phyloP scores from a whole-genome alignment of 1,284 basidiomycete genomes.

The Trametes versicolor region DNA sequence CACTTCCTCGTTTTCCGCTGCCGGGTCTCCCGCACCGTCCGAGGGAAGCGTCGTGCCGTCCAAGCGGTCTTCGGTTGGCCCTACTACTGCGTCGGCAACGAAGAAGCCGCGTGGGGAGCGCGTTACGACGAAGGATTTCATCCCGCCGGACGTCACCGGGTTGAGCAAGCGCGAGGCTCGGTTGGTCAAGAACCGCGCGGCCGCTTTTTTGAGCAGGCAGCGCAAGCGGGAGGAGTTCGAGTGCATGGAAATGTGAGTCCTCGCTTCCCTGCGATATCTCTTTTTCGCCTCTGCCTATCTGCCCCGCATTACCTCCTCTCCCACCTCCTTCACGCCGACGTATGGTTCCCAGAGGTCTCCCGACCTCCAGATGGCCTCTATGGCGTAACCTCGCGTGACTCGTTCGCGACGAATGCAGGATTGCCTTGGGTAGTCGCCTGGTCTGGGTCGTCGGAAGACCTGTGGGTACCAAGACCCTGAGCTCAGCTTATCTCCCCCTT shows the following conservation, averaged over 20 bases:
- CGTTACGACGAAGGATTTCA: slow-evolving; percentile 82
- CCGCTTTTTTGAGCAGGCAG: slow-evolving; percentile 90
- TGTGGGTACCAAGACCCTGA: not conserved
- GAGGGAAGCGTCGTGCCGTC: slow-evolving; percentile 37
- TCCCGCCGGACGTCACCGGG: slow-evolving; percentile 89
- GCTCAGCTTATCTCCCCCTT: not conserved
- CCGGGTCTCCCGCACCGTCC: slow-evolving; percentile 31
- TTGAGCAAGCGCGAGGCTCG: slow-evolving; percentile 90
- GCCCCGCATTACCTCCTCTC: not conserved
- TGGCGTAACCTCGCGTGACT: slow-evolving; percentile 1
- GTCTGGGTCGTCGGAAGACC: not conserved
- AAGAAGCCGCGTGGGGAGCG: slow-evolving; percentile 75
- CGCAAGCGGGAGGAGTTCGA: slow-evolving; percentile 94
- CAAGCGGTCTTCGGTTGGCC: slow-evolving; percentile 54
- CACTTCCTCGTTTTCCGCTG: slow-evolving; percentile 46
- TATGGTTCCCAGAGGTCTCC: not conserved
- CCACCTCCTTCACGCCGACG: not conserved
- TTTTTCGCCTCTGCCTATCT: not conserved
- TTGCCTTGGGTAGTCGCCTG: not conserved
- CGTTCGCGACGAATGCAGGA: slow-evolving; percentile 6
- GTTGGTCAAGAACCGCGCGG: slow-evolving; percentile 91
- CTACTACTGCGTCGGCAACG: slow-evolving; percentile 46
- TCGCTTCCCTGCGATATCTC: slow-evolving; percentile 10
- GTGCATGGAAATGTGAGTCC: slow-evolving; percentile 82
- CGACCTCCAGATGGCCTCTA: not conserved